A percentile compares a stretch with the other conserved stretches of the same genome.
Conservation (phyloP, 1,284 basidiomycete genomes). For the Apiotrichum laibachii region DNA sequence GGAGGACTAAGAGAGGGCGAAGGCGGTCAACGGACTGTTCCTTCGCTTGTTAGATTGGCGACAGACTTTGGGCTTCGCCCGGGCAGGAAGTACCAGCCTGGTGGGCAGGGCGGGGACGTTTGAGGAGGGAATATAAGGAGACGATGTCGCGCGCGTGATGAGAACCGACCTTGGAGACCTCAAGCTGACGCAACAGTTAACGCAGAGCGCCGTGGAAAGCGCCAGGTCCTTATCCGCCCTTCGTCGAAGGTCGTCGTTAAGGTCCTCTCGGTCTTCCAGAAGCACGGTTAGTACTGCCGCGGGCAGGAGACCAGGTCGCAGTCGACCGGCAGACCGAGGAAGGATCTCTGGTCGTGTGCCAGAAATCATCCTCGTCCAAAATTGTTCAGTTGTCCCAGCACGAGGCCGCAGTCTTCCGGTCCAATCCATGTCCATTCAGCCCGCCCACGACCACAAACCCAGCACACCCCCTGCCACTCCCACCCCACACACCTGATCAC, state of each 20-base stretch:
- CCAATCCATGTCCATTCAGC: background rate
- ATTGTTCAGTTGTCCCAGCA: background rate
- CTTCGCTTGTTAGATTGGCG: no score
- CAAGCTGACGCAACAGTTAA: slow-evolving; percentile 62
- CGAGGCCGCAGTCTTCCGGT: background rate
- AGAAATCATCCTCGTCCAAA: no score
- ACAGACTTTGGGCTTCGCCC: no score
- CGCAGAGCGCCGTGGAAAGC: slow-evolving; percentile 95
- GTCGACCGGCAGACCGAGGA: background rate
- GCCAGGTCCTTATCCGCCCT: slow-evolving; percentile 91
- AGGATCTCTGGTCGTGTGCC: background rate
- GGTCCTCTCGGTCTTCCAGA: slow-evolving; percentile 95
- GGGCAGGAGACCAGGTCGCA: background rate
- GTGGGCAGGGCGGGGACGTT: no score
- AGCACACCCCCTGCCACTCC: slow-evolving; percentile 51
- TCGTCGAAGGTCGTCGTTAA: slow-evolving; percentile 95
- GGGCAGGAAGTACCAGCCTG: no score
- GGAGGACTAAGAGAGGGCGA: no score
- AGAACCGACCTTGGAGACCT: background rate
- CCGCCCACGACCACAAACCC: background rate
- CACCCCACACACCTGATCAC: slow-evolving; percentile 50
- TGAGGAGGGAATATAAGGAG: background rate
- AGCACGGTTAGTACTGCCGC: slow-evolving; percentile 70
- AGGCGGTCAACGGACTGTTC: no score
- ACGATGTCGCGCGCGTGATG: background rate